Evolutionary conservation across 2,329 filamentous ascomycete genomes (phyloP).

Genomic region (Macroventuria anomochaeta): DNA sequence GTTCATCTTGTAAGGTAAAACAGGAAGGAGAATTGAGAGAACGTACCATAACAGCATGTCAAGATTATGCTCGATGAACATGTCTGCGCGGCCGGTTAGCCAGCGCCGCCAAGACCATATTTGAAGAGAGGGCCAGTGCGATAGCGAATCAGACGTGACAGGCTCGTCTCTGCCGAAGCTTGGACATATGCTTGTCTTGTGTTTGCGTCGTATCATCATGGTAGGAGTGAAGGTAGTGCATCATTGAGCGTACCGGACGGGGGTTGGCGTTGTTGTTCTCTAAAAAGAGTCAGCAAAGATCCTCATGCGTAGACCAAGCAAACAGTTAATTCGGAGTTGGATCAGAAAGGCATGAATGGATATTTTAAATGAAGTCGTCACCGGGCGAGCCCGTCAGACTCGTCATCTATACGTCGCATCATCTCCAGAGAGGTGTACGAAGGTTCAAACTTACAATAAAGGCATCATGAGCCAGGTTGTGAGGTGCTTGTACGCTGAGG

Average conservation of each 20-base stretch:
- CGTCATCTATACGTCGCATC: conserved; percentile 70
- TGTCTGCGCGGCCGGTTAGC: conserved; percentile 32
- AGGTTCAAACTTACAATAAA: conserved; percentile 30
- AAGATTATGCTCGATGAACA: neutral
- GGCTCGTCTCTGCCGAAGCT: conserved; percentile 66
- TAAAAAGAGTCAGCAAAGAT: conserved; percentile 11
- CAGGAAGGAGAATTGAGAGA: neutral
- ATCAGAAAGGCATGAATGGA: conserved; percentile 72
- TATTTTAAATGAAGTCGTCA: conserved; percentile 66
- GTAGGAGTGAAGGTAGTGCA: conserved; percentile 4
- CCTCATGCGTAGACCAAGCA: conserved; percentile 7
- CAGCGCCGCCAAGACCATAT: conserved; percentile 18
- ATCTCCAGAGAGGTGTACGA: conserved; percentile 34
- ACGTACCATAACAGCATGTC: conserved; percentile 19
- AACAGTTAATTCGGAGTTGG: conserved; percentile 6
- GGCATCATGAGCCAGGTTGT: neutral
- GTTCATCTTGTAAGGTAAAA: conserved; percentile 51
- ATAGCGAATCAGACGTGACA: conserved; percentile 45
- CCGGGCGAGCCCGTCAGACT: conserved; percentile 75
- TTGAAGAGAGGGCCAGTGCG: conserved; percentile 23
- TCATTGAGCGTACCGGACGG: conserved; percentile 26
- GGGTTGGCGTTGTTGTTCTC: conserved; percentile 16
- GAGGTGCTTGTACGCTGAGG: neutral
- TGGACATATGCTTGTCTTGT: conserved; percentile 98
- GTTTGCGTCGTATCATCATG: conserved; percentile 83